Base-by-base conservation (phyloP, 2,329 filamentous ascomycete genomes). In the Nemania sp. region DNA sequence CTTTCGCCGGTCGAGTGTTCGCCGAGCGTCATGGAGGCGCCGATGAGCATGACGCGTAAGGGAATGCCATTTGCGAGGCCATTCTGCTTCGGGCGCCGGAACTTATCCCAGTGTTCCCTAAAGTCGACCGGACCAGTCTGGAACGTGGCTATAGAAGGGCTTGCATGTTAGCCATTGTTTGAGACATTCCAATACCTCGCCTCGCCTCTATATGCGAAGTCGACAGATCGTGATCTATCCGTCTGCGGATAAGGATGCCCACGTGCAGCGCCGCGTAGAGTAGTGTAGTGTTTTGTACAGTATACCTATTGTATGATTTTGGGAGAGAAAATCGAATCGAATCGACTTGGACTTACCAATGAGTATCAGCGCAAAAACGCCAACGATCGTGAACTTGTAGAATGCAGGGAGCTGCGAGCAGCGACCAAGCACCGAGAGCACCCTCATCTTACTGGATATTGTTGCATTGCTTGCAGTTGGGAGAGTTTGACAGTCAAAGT, bases 1-100 rank as follows among this genome's bases (percentile, higher is more conserved):
- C 74, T 62, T 51, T 76, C 69, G 32, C 74, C 74, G 18, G 74
- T 75, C 32, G 74, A 76, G 56, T 75, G 74, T 54, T 76, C 74
- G 62, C 74, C 74, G 35, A 75, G 70, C 10, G 73, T 74, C 73
- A 76, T 75, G 20, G 74, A 76, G 29, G 74, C 74, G 49, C 74
- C 74, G 52, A 76, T 75, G 59, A 73, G 73, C 74, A 76, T 76
- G 29, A 76, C 70, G 13, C 74, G 73, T 13, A 76, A 69, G 22
- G 74, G 74, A 11, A 75, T 74, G 27, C 74, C 74, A 35, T 74
- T 70, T 3, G 71, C 74, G 38, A 73, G 73, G 64, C 66, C 69
- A 64, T 58, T 51, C 38, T 54, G 61, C 64, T 62, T 70, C 5
- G 70, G 58, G 4, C 69, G 67, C 18, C 73, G 71, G 35, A 76